Evolutionary conservation across 2,329 filamentous ascomycete species (phyloP).

Genomic region (Diaporthe vexans): DNA sequence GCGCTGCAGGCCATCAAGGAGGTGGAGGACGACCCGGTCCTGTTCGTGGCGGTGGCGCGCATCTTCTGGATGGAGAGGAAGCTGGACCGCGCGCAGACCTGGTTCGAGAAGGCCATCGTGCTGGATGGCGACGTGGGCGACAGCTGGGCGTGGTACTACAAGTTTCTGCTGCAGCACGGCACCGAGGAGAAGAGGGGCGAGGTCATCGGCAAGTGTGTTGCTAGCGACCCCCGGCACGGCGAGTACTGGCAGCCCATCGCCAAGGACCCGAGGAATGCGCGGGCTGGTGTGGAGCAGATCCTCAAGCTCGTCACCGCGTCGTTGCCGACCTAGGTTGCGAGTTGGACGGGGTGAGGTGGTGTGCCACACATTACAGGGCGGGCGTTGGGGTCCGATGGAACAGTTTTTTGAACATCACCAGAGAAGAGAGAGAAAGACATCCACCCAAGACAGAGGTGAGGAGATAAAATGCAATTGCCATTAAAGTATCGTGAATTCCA

Average conservation of each 20-base stretch:
- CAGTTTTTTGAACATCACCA: neutral
- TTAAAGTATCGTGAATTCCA: constrained; percentile 22
- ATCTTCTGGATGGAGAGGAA: constrained; percentile 97
- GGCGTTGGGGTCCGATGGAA: too few relatives aligned
- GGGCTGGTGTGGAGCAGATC: constrained; percentile 82
- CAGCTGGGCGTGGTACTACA: constrained; percentile 98
- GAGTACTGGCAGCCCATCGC: constrained; percentile 90
- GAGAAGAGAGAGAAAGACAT: neutral
- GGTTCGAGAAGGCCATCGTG: constrained; percentile 97
- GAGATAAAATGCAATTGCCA: constrained; percentile 7
- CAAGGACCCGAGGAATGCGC: constrained; percentile 87
- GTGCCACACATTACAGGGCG: neutral
- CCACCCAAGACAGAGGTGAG: neutral
- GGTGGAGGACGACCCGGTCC: constrained; percentile 89
- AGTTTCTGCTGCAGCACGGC: constrained; percentile 92
- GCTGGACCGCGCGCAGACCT: constrained; percentile 93
- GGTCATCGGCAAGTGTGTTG: constrained; percentile 82
- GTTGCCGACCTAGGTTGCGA: constrained; percentile 44
- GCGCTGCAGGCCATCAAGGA: constrained; percentile 97
- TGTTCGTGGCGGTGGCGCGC: constrained; percentile 92
- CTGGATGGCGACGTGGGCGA: constrained; percentile 90
- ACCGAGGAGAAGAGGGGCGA: constrained; percentile 93
- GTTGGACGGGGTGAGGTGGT: too few relatives aligned
- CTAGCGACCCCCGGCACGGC: constrained; percentile 91
- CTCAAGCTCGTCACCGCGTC: constrained; percentile 80